Evolutionary conservation across 1,284 basidiomycete species (phyloP).

Genomic region (Gomphus sp.): DNA sequence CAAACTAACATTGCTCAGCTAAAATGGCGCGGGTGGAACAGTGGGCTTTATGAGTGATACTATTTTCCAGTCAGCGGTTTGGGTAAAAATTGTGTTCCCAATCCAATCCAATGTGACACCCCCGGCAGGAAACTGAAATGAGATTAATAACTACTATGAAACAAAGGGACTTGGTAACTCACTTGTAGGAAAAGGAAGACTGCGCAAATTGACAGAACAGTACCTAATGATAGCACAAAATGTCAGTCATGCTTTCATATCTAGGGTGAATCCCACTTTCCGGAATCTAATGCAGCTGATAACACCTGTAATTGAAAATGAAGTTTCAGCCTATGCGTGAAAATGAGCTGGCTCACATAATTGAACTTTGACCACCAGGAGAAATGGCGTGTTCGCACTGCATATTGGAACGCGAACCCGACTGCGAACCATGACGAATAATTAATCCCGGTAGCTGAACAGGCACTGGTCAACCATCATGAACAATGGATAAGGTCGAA

Average conservation of each 20-base stretch:
- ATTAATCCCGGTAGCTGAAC: conserved; percentile 77
- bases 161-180: conserved; percentile 13
- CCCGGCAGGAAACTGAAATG: conserved; percentile 50
- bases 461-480: not conserved
- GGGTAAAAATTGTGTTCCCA: conserved; percentile 66
- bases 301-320: not conserved
- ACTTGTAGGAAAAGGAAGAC: conserved; percentile 79
- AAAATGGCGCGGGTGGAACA: not conserved
- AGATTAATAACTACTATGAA: not conserved
- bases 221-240: conserved; percentile 37
- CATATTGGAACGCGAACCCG: conserved; percentile 88
- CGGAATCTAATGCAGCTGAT: conserved; percentile 61
- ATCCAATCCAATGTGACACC: conserved; percentile 74
- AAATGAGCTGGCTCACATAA: conserved; percentile 38
- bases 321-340: not conserved
- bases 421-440: conserved; percentile 84
- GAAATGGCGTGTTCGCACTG: conserved; percentile 73
- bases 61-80: conserved; percentile 7
- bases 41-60: not conserved
- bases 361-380: conserved; percentile 97
- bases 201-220: conserved; percentile 64
- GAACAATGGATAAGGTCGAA: not conserved
- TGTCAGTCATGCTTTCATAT: conserved; percentile 6
- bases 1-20: not conserved
- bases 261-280: conserved; percentile 22